Evolutionary conservation across 306 rosid species (phyloP).

Genomic region (Alnus glutinosa): DNA sequence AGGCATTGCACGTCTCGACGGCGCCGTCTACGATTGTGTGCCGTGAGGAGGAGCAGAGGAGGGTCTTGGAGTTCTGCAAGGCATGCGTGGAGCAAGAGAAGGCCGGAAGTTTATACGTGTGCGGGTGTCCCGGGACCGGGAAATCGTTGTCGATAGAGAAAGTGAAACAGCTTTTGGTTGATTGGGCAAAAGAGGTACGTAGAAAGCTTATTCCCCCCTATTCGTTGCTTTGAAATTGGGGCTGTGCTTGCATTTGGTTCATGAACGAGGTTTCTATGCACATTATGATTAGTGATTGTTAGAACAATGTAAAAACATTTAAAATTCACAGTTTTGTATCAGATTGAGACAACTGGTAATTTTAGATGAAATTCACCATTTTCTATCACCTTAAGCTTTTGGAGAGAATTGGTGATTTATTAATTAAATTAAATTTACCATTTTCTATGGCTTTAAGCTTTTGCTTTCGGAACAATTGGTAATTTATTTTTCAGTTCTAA

Average conservation of each 20-base stretch:
- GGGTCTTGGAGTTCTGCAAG: conserved; percentile 74
- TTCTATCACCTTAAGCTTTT: too few relatives aligned
- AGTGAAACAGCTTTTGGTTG: conserved; percentile 51
- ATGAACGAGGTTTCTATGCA: not conserved
- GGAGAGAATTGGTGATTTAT: too few relatives aligned
- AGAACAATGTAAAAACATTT: not conserved
- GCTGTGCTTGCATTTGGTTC: not conserved
- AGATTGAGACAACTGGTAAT: too few relatives aligned
- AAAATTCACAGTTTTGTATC: not conserved
- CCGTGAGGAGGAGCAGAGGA: conserved; percentile 75
- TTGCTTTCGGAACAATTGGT: too few relatives aligned
- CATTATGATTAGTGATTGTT: not conserved
- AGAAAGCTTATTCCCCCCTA: not conserved
- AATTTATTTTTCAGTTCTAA: not conserved
- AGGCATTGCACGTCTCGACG: conserved; percentile 71
- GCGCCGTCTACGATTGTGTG: conserved; percentile 63
- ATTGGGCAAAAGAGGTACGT: conserved; percentile 67
- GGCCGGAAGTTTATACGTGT: conserved; percentile 77
- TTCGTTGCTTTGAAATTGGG: not conserved
- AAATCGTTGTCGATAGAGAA: conserved; percentile 78
- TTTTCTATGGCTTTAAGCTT: too few relatives aligned
- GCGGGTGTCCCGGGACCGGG: conserved; percentile 95
- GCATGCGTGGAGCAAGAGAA: conserved; percentile 59
- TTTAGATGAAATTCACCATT: too few relatives aligned
- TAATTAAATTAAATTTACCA: too few relatives aligned